These are phyloP conservation scores for Vitis hybrid DNA, from an alignment of 177 flowering plant species.

Conservation along the genomic window DNA sequence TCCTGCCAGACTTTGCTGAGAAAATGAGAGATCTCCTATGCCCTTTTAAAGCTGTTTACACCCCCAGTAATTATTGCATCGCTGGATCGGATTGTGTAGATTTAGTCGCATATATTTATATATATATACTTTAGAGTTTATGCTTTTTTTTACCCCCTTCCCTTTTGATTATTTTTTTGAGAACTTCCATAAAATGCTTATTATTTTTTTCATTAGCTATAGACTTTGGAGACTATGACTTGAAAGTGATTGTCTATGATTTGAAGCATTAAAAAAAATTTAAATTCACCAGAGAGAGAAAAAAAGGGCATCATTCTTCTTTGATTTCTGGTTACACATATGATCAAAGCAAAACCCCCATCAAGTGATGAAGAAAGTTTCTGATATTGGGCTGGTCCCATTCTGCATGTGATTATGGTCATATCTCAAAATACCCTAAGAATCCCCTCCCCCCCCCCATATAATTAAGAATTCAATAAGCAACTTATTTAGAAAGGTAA, in stretches of 20 bases:
- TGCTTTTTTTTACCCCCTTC: constrained; percentile 17
- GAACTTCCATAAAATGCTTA: constrained; percentile 15
- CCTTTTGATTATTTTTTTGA: constrained; percentile 15
- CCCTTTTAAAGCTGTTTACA: constrained; percentile 43
- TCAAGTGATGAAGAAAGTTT: too few relatives aligned
- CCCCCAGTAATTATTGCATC: constrained; percentile 44
- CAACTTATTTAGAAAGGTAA: constrained; percentile 15
- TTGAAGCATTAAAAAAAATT: constrained; percentile 8
- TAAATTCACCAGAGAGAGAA: not conserved
- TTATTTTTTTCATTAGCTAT: constrained; percentile 11
- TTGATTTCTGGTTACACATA: too few relatives aligned
- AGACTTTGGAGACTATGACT: constrained; percentile 20
- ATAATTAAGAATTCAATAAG: constrained; percentile 5
- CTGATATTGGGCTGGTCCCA: constrained; percentile 5
- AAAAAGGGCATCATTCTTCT: too few relatives aligned
- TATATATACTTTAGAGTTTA: constrained; percentile 39
- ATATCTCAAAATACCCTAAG: not conserved
- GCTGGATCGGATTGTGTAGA: constrained; percentile 73
- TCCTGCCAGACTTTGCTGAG: constrained; percentile 14
- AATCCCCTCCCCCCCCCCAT: constrained; percentile 9
- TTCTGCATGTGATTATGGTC: constrained; percentile 16
- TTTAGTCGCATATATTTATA: constrained; percentile 19
- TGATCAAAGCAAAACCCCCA: not conserved
- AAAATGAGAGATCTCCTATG: constrained; percentile 28
- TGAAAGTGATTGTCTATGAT: constrained; percentile 39